Evolutionary conservation across 768 basidiomycete species (phyloP).

Genomic region (Ramaria sp.): DNA sequence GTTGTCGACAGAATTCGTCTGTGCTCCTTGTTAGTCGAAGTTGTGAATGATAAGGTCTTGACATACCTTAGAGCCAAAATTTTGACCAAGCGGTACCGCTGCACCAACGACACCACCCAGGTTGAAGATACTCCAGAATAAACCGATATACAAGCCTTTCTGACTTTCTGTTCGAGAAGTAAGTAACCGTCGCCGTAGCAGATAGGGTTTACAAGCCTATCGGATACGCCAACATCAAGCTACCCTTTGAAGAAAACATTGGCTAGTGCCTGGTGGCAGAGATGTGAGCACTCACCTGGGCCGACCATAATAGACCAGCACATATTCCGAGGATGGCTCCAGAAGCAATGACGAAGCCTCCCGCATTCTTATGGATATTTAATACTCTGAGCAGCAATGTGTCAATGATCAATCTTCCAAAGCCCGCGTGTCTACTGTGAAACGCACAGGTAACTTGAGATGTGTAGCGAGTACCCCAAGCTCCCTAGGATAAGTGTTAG

Average conservation of each 20-base stretch:
- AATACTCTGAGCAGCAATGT: constrained; percentile 34
- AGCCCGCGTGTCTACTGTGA: background rate
- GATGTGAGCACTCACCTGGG: constrained; percentile 49
- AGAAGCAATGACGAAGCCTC: constrained; percentile 55
- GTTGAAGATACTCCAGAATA: constrained; percentile 84
- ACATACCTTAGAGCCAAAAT: constrained; percentile 51
- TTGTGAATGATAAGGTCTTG: background rate
- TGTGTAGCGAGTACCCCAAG: constrained; percentile 65
- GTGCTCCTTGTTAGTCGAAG: background rate
- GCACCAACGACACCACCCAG: constrained; percentile 72
- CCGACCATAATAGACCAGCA: constrained; percentile 68
- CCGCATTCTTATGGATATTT: constrained; percentile 56
- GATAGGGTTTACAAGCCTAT: constrained; percentile 25
- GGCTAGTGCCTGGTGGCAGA: background rate
- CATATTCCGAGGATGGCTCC: constrained; percentile 69
- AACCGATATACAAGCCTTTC: constrained; percentile 67
- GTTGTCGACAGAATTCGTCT: constrained; percentile 43
- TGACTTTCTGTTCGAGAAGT: constrained; percentile 36
- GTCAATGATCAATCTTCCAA: background rate
- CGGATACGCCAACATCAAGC: constrained; percentile 71
- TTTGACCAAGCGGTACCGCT: constrained; percentile 61
- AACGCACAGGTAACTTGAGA: constrained; percentile 60
- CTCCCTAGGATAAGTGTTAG: constrained; percentile 67
- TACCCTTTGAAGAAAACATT: background rate
- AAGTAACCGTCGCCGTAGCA: background rate